Conservation (phyloP, 176 grass and related monocot species). For the Musa acuminata region DNA sequence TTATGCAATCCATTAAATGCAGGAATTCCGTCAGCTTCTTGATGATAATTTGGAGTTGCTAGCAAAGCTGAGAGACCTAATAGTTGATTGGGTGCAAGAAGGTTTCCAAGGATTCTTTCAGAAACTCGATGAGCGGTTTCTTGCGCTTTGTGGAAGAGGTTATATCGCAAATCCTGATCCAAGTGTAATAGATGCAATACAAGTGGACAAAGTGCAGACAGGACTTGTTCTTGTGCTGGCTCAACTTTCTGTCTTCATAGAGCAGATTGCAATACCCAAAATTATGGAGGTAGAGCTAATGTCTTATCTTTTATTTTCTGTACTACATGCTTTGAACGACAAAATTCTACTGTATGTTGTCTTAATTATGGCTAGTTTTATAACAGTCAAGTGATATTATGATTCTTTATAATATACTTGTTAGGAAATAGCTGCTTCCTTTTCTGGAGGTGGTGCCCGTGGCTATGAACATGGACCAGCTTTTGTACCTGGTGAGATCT, state of each 20-base stretch:
- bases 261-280: constrained; percentile 85
- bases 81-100: constrained; percentile 99
- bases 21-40: constrained; percentile 86
- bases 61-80: constrained; percentile 69
- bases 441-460: constrained; percentile 72
- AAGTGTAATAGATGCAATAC: constrained; percentile 30
- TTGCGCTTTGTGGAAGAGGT: constrained; percentile 74
- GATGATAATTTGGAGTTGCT: constrained; percentile 80
- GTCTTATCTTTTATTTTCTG: constrained; percentile 3
- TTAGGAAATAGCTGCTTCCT: constrained; percentile 82
- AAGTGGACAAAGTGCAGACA: constrained; percentile 64
- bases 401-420: constrained; percentile 19
- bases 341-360: constrained; percentile 14
- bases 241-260: constrained; percentile 84
- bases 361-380: not conserved
- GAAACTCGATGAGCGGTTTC: constrained; percentile 75
- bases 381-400: constrained; percentile 13
- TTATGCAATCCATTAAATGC: not conserved
- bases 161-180: constrained; percentile 38
- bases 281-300: constrained; percentile 65
- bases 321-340: not conserved
- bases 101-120: constrained; percentile 97
- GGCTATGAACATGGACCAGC: constrained; percentile 79
- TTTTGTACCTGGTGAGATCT: constrained; percentile 97
- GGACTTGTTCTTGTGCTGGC: constrained; percentile 70